phyloP scores from a whole-genome alignment of 768 basidiomycete species.

The Mycena leptocephala region DNA sequence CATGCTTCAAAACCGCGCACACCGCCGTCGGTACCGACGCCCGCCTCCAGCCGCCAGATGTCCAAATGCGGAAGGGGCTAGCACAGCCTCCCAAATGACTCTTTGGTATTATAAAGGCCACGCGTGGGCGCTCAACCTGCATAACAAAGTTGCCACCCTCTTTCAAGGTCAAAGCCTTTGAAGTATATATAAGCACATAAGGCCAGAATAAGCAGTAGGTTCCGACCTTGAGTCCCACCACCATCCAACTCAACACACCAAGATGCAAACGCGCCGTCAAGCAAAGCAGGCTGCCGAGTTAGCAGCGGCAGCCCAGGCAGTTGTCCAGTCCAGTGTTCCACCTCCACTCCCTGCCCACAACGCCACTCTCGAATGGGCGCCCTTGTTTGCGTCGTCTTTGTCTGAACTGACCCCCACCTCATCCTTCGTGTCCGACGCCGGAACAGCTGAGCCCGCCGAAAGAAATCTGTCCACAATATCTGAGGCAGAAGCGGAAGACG shows the following conservation, averaged over 20 bases:
- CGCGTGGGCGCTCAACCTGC: neutral
- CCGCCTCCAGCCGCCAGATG: slow-evolving; percentile 4
- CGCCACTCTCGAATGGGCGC: neutral
- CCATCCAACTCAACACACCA: neutral
- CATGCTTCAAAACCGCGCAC: neutral
- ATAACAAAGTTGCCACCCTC: slow-evolving; percentile 27
- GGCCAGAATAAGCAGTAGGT: neutral
- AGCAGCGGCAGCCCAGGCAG: slow-evolving; percentile 18
- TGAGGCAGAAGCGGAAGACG: slow-evolving; percentile 6
- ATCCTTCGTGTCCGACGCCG: slow-evolving; percentile 16
- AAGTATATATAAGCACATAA: slow-evolving; percentile 27
- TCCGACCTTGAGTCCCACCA: slow-evolving; percentile 25
- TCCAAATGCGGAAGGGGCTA: slow-evolving; percentile 17
- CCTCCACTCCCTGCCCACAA: neutral
- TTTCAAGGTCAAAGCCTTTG: slow-evolving; percentile 30
- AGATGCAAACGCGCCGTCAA: slow-evolving; percentile 33
- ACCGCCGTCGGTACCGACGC: slow-evolving; percentile 20
- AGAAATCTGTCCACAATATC: neutral
- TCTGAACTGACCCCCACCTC: slow-evolving; percentile 31
- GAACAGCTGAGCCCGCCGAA: neutral
- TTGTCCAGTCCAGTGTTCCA: neutral
- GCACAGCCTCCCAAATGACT: slow-evolving; percentile 32
- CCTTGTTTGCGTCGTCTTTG: slow-evolving; percentile 26
- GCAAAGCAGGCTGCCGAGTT: slow-evolving; percentile 12
- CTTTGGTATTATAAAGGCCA: slow-evolving; percentile 22